Evolutionary conservation across 2,329 filamentous ascomycete genomes (phyloP), one percentile per base, ranked within the genome.

Genomic region (Phaeosphaeriaceae sp.): DNA sequence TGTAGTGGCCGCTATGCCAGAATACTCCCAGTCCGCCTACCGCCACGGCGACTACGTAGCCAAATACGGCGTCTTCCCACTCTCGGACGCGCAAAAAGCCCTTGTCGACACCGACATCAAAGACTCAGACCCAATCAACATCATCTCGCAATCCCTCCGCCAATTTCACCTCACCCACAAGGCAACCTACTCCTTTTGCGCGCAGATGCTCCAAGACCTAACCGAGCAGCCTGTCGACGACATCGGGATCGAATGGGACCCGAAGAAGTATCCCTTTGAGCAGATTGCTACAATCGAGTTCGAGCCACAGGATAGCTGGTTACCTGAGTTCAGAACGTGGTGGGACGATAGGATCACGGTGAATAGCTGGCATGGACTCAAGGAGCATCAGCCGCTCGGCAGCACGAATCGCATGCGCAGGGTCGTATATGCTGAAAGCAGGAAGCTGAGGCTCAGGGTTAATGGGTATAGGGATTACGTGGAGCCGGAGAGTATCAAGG

Each of bases 21-120:
- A 80, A 56, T 83, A 84, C 69, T 81, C 79, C 0, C 81, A 84
- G 65, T 79, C 76, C 15, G 79, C 82, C 0, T 83, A 82, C 62
- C 79, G 80, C 21, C 83, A 80, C 58, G 81, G 81, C 20, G 74
- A 80, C 51, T 82, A 82, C 56, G 76, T 83, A 1, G 75, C 77
- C 51, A 84, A 84, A 60, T 83, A 82, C 60, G 77, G 76, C 52
- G 74, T 84, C 25, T 76, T 82, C 6, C 82, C 81, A 0, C 76
- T 71, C 15, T 70, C 70, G 2, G 71, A 78, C 4, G 79, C 73
- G 1, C 79, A 83, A 63, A 74, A 73, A 48, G 78, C 78, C 51
- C 71, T 80, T 40, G 73, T 76, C 19, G 74, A 82, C 56, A 76
- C 69, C 0, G 72, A 67, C 20, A 64, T 69, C 41, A 53, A 60